Evolutionary conservation across 2,329 filamentous ascomycete species (phyloP).

Genomic region (Ophiosphaerella korrae): DNA sequence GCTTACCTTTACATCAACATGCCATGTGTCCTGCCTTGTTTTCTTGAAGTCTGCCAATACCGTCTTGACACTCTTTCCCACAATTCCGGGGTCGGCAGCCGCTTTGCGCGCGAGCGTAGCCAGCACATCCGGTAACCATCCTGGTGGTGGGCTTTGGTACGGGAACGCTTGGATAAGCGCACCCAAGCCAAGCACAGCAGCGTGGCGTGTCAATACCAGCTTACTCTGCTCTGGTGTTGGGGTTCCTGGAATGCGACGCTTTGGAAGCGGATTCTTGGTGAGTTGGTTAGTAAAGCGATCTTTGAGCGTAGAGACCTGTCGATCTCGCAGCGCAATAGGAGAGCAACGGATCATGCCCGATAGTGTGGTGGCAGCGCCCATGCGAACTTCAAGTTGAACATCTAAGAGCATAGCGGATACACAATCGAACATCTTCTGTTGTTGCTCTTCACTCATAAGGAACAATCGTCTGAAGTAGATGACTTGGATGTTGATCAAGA

Average conservation of each 20-base stretch:
- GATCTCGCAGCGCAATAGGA: constrained; percentile 75
- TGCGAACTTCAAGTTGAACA: constrained; percentile 88
- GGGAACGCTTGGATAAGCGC: constrained; percentile 94
- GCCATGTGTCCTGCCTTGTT: constrained; percentile 98
- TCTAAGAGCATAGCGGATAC: constrained; percentile 97
- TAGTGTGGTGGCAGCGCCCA: constrained; percentile 88
- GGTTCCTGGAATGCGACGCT: constrained; percentile 63
- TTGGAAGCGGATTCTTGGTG: constrained; percentile 85
- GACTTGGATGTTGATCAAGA: constrained; percentile 97
- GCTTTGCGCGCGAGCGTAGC: constrained; percentile 84
- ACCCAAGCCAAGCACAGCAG: constrained; percentile 88
- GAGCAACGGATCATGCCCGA: constrained; percentile 99
- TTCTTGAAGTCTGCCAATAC: constrained; percentile 99
- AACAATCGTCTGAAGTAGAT: constrained; percentile 97
- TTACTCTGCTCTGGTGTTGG: constrained; percentile 75
- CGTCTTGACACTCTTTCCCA: constrained; percentile 93
- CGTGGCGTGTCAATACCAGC: constrained; percentile 81
- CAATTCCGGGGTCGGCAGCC: constrained; percentile 85
- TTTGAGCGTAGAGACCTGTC: constrained; percentile 76
- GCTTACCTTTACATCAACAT: constrained; percentile 92
- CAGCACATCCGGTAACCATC: constrained; percentile 92
- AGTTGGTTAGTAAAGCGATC: constrained; percentile 78
- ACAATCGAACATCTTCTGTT: constrained; percentile 82
- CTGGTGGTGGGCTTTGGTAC: constrained; percentile 88
- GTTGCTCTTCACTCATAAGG: constrained; percentile 74